A percentile compares a stretch with the other conserved stretches of the same genome.
Evolutionary conservation across 495 filamentous ascomycete genomes (phyloP).

Genomic region (Chaetomium cochliodes): DNA sequence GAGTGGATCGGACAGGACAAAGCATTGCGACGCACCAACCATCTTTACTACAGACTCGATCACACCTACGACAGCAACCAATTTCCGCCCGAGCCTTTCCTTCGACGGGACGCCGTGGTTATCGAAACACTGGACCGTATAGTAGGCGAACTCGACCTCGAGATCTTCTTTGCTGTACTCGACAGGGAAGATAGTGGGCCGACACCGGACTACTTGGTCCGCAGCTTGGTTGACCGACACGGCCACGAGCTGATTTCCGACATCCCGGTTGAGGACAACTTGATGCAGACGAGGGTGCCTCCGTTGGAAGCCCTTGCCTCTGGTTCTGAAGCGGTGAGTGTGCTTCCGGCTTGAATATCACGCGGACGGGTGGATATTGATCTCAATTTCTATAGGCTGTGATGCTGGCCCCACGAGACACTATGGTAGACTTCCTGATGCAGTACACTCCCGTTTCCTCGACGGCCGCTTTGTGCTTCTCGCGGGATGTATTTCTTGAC

Average conservation of each 20-base stretch:
- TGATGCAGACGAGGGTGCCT: constrained; percentile 3
- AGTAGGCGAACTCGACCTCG: constrained; percentile 9
- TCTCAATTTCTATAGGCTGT: constrained; percentile 9
- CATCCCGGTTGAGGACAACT: constrained; percentile 16
- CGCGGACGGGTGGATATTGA: neutral
- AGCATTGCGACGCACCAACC: constrained; percentile 2
- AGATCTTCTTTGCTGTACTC: constrained; percentile 25
- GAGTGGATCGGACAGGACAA: constrained; percentile 23
- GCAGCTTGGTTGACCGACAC: constrained; percentile 15
- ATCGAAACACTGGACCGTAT: constrained; percentile 11
- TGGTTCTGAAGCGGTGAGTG: constrained; percentile 13
- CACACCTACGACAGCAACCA: constrained; percentile 7
- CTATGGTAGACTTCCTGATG: constrained; percentile 27
- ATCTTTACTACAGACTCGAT: constrained; percentile 24
- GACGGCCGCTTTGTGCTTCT: neutral
- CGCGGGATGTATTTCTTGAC: neutral
- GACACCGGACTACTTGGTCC: constrained; percentile 16
- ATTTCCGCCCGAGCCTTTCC: neutral
- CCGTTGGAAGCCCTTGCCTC: neutral
- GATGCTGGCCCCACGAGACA: constrained; percentile 28
- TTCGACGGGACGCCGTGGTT: constrained; percentile 15
- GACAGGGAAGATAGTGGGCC: constrained; percentile 11
- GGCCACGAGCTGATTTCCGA: constrained; percentile 15
- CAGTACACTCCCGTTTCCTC: neutral
- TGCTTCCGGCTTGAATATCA: neutral